Evolutionary conservation across 495 filamentous ascomycete species (phyloP), one percentile per base, ranked within the genome.

Genomic region (Penicillium cosmopolitanum): DNA sequence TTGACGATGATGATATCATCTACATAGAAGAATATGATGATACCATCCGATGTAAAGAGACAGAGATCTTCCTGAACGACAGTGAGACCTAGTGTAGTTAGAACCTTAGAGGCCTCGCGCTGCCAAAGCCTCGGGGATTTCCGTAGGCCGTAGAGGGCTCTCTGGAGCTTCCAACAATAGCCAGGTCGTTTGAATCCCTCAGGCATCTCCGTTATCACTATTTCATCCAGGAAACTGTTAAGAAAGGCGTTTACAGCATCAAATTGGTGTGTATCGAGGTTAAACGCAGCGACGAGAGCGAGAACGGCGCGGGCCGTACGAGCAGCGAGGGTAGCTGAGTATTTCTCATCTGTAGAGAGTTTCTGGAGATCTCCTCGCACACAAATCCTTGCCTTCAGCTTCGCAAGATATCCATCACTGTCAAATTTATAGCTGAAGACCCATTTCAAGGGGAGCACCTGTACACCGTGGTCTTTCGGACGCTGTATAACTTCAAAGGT

Each of bases 191-290:
- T 19, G n/a, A 53, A 64, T 42, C 61, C 65, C 11, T 35, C 40
- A 3, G 63, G 66, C 38, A 62, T 31, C 16, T 55, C 34, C 4
- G 55, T 53, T 40, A 60, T 61, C 0, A 67, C 52, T 8, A 16
- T 48, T 36, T 71, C 54, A 35, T 67, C 58, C 6, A 73, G 25
- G 23, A 16, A 19, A 21, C 50, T 58, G 25, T 75, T 68, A 0
- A 63, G 50, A 35, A 76, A 74, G 1, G 72, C 69, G 51, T 65
- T 74, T 15, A 72, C 59, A 19, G 63, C 61, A 53, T 74, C 62
- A 19, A 50, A 63, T 50, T 73, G 60, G 3, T 38, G 47, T n/a
- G 55, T 55, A 51, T 72, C 65, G 12, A 72, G 62, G 50, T 68
- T 53, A 53, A 68, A 72, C 31, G 56, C 63, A n/a, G 68, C 63